Evolutionary conservation across 75 land plant genomes (phyloP).

Genomic region (Ceratopteris richardii): DNA sequence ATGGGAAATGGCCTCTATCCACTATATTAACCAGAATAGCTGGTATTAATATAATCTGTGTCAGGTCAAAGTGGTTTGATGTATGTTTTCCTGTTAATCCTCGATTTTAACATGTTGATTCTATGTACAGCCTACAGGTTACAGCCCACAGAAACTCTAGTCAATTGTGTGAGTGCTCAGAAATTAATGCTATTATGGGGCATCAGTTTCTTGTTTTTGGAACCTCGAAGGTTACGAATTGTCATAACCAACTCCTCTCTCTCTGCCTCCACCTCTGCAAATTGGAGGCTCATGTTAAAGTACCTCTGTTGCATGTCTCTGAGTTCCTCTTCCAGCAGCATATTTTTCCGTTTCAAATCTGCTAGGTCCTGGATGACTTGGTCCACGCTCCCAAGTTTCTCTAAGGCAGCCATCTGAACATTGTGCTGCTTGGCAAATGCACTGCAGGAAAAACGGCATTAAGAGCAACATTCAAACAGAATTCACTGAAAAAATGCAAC

Average conservation of each 20-base stretch:
- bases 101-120: too few species aligned
- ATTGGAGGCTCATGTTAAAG: slow-evolving; percentile 74
- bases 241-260: slow-evolving; percentile 86
- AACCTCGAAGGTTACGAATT: slow-evolving; percentile 28
- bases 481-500: slow-evolving; percentile 16
- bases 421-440: slow-evolving; percentile 33
- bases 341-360: slow-evolving; percentile 33
- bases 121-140: too few species aligned
- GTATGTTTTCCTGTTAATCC: too few species aligned
- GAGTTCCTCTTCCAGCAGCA: slow-evolving; percentile 58
- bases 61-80: too few species aligned
- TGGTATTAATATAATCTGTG: too few species aligned
- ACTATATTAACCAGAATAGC: too few species aligned
- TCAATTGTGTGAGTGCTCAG: background rate
- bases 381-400: slow-evolving; percentile 24
- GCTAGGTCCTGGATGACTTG: slow-evolving; percentile 35
- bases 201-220: slow-evolving; percentile 4
- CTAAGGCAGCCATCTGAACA: slow-evolving; percentile 27
- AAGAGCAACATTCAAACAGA: slow-evolving; percentile 4
- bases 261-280: slow-evolving; percentile 80
- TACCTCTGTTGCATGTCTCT: slow-evolving; percentile 69
- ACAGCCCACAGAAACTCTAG: too few species aligned
- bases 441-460: slow-evolving; percentile 16
- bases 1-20: too few species aligned
- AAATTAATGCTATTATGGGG: background rate